phyloP scores from a whole-genome alignment of 768 basidiomycete genomes.

The Boletus sp. region DNA sequence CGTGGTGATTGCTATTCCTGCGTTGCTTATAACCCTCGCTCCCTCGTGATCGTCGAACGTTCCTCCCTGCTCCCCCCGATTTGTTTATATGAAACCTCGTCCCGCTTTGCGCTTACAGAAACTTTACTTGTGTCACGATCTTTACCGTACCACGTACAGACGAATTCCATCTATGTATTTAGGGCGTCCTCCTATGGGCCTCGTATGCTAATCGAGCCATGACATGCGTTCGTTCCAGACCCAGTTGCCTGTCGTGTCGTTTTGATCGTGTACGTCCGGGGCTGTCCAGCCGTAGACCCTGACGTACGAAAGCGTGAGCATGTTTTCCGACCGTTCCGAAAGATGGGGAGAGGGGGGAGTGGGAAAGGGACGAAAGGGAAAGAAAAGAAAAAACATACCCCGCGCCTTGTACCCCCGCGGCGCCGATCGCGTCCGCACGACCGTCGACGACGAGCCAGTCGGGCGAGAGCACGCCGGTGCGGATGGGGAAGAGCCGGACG shows the following conservation, averaged over 20 bases:
- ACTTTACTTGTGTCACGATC: slow-evolving; percentile 24
- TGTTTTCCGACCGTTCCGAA: no score
- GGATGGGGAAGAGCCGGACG: slow-evolving; percentile 73
- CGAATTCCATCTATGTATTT: slow-evolving; percentile 26
- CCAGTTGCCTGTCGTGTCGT: slow-evolving; percentile 36
- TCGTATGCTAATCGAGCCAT: slow-evolving; percentile 44
- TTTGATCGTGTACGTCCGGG: slow-evolving; percentile 16
- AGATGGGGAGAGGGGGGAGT: neutral
- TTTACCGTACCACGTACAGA: slow-evolving; percentile 29
- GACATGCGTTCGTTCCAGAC: slow-evolving; percentile 47
- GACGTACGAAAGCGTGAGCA: neutral
- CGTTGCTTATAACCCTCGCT: slow-evolving; percentile 13
- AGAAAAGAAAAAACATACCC: slow-evolving; percentile 50
- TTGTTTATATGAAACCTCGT: slow-evolving; percentile 20
- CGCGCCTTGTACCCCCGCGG: slow-evolving; percentile 72
- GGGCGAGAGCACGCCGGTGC: slow-evolving; percentile 75
- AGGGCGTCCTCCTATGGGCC: slow-evolving; percentile 10
- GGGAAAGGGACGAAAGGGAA: no score
- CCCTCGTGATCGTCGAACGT: slow-evolving; percentile 2
- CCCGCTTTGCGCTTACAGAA: neutral
- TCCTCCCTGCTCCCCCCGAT: slow-evolving; percentile 1
- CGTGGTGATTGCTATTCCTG: slow-evolving; percentile 14
- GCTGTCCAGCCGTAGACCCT: slow-evolving; percentile 25
- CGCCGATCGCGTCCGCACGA: slow-evolving; percentile 54
- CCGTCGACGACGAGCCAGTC: slow-evolving; percentile 72